Base-by-base conservation (phyloP, 1,284 basidiomycete species). In the Tausonia pullulans region DNA sequence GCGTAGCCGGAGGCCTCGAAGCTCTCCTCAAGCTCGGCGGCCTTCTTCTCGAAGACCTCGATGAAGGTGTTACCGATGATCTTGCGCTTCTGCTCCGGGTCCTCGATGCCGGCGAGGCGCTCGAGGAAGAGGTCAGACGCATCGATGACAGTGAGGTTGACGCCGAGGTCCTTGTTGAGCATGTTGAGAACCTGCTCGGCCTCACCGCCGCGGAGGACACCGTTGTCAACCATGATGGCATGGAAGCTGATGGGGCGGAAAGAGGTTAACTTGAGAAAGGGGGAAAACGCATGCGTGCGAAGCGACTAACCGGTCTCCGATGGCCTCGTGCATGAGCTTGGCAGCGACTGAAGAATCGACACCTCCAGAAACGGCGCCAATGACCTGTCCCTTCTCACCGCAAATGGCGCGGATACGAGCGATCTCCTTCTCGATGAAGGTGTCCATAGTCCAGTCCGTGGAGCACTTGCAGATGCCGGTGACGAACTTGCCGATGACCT, bases 41-140 rank as follows among this genome's bases (percentile, higher is more conserved):
- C 96, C 75, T 98, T 89, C 40, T 81, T 85, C 76, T 98, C 95
- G 70, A 99, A 99, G 6, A 98, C 87, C 75, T 97, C 87, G 78
- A 99, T 98, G 74, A 99, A 99, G 0, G 94, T 98, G 80, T 98
- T 98, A 27, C 96, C 96, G 72, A 98, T 98, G 70, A 98, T 94
- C 79, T 95, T 98, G 68, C 96, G 86, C 79, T 98, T 99, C 76
- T 87, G 81, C 77, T 99, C 96, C 0, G 96, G 96, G 75, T 99
- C 96, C 74, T 96, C 90, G 58, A 99, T 81, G 44, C 88, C 92
- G 68, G 87, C 84, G 48, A 99, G 84, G 53, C 88, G 86, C n/a
- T 82, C 81, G 56, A 99, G 83, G 81, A 99, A 99, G 55, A 90
- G 83, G 58, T 92, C 89, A 1, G 94, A 96, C 1, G 96, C 91